These are phyloP conservation scores for Prasinococcaceae sp. DNA, from an alignment of 139 green algal genomes.

Conservation along the genomic window DNA sequence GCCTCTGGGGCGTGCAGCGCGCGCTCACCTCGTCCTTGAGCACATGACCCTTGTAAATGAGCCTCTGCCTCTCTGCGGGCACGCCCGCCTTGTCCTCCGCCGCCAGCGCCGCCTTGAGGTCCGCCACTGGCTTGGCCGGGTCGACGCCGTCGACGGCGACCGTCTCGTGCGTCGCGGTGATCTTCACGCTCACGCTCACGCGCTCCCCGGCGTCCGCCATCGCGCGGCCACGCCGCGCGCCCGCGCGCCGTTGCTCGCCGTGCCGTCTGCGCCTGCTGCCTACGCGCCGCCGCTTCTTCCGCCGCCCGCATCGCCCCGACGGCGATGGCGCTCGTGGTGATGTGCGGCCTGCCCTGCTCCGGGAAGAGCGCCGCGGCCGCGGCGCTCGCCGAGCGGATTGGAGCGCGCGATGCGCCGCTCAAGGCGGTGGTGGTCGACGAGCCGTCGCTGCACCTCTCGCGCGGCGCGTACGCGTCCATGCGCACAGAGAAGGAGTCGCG, in stretches of 20 bases:
- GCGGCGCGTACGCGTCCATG: conserved; percentile 50
- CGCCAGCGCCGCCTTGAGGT: conserved; percentile 58
- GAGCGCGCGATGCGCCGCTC: neutral
- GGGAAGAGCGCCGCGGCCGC: conserved; percentile 54
- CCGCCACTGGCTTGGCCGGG: conserved; percentile 27
- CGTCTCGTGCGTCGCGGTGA: neutral
- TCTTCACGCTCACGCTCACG: too few relatives aligned
- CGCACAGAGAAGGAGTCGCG: conserved; percentile 66
- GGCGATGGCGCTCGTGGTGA: conserved; percentile 56
- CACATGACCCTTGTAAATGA: conserved; percentile 89
- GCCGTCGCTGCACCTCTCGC: conserved; percentile 41
- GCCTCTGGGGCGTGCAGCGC: conserved; percentile 52
- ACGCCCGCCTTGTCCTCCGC: conserved; percentile 17
- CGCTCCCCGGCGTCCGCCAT: too few relatives aligned
- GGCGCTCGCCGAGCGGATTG: conserved; percentile 29
- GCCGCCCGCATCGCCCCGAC: too few relatives aligned
- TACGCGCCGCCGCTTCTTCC: too few relatives aligned
- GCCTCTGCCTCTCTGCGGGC: conserved; percentile 38
- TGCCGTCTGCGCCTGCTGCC: too few relatives aligned
- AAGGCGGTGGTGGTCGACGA: conserved; percentile 56
- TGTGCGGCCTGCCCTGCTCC: conserved; percentile 63
- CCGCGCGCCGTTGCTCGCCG: too few relatives aligned
- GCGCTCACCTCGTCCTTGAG: conserved; percentile 76
- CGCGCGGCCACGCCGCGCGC: too few relatives aligned
- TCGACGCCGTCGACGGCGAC: conserved; percentile 26